Base-by-base conservation (phyloP, 345 rosid genomes). In the Trapa bicornis region DNA sequence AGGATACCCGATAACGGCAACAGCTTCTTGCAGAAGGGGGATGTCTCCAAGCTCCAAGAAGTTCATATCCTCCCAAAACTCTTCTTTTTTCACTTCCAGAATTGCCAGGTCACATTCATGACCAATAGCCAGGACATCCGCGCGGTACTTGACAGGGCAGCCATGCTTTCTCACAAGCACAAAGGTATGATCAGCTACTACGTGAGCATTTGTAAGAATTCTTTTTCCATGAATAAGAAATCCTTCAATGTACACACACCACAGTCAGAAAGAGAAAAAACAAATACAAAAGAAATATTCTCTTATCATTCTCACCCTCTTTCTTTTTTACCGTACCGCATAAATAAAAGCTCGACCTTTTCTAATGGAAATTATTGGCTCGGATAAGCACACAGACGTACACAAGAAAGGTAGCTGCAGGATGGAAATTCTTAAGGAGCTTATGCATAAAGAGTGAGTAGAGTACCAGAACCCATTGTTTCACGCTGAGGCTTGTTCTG, bases 1-100 rank as follows among this genome's bases (percentile, higher is more conserved):
- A 74, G 96, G 98, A 78, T 92, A 92, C 13, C 96, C 98, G 35
- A 92, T 95, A 6, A 89, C 96, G 64, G 91, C 85, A 6, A 92
- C 82, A 67, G 90, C 84, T 81, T 86, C 87, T 47, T 88, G 92
- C 3, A 92, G 81, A 72, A 77, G 80, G 3, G 96, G 95, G 66
- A 86, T 78, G 63, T 87, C 95, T 61, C 92, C 95, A 0, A 92
- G 82, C 77, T 89, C 98, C 75, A 92, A 84, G 45, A 74, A 75
- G 65, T 64, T 75, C 90, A 87, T 82, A 35, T 73, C 87, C 58
- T 77, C 74, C 84, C 88, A 91, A 66, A 82, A 86, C 65, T 86
- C 87, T 65, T 82, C 79, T 71, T 77, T 89, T 65, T 89, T 83
- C 70, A 89, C 83, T n/a, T 69, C 76, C 72, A 92, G 83, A 58